Evolutionary conservation across 2,329 filamentous ascomycete genomes (phyloP), one percentile per base, ranked within the genome.

Genomic region (Pestalotiopsis sp.): DNA sequence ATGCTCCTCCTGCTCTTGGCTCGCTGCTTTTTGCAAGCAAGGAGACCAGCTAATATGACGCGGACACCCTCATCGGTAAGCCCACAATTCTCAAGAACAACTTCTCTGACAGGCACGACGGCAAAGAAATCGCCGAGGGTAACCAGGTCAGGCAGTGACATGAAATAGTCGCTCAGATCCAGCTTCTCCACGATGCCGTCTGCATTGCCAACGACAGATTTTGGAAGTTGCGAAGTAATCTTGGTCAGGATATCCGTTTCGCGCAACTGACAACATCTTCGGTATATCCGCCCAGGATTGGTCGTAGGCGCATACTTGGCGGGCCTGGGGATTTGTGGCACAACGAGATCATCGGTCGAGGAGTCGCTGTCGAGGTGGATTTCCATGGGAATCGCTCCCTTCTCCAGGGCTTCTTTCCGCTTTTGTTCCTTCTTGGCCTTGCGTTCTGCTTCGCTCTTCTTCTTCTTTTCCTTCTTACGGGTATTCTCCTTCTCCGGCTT

Each of bases 391-490:
- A 97, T 88, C 9, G 89, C 88, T 9, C 95, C 95, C 77, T 96
- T 97, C 68, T 93, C 93, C 77, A 97, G 93, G 27, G 95, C 95
- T 73, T 93, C 89, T 76, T 89, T 90, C 71, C 94, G 65, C 41
- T 67, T 67, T 57, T 67, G 65, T 39, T 67, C 65, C 65, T 67
- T 67, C 49, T 67, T 67, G 5, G 65, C 65, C 45, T 67, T 67
- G 57, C 95, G 87, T 79, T 98, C 95, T 69, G 95, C 94, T 77
- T 98, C 95, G 55, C 93, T 97, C 72, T 92, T 91, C 83, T 97
- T 97, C 82, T 98, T 98, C 85, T 97, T 98, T 77, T 98, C 95
- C 80, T 94, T 96, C 81, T 97, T 98, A 74, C 91, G 91, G 7
- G 85, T 90, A 0, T 81, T 83, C 39, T 80, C 87, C 77, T 81